These are phyloP conservation scores for Coemansia asiatica DNA, from an alignment of 192 early-diverging fungal genomes.

Conservation along the genomic window DNA sequence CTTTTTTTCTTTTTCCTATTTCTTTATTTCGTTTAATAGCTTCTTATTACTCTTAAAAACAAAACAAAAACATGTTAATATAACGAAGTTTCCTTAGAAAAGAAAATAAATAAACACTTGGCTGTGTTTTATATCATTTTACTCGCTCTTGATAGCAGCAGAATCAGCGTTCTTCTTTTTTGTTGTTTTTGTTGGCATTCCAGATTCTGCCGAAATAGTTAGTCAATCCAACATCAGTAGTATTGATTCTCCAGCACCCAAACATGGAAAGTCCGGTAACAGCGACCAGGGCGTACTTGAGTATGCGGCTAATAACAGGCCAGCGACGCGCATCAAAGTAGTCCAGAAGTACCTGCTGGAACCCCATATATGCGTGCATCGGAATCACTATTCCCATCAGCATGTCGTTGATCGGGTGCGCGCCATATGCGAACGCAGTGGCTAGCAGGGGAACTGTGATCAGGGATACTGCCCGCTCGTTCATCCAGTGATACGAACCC, in stretches of 20 bases:
- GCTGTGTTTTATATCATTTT: too few relatives aligned
- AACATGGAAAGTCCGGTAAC: slow-evolving; percentile 74
- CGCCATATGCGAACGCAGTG: slow-evolving; percentile 76
- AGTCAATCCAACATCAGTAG: slow-evolving; percentile 92
- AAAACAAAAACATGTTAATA: too few relatives aligned
- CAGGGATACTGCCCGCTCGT: slow-evolving; percentile 82
- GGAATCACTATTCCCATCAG: slow-evolving; percentile 87
- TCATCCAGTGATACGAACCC: slow-evolving; percentile 96
- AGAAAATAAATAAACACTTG: too few relatives aligned
- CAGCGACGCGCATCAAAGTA: slow-evolving; percentile 76
- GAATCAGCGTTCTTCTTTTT: too few relatives aligned
- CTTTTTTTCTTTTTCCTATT: not conserved
- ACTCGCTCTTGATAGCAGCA: not conserved
- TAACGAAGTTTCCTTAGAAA: too few relatives aligned
- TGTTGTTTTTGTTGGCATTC: slow-evolving; percentile 62
- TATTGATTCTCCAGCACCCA: slow-evolving; percentile 94
- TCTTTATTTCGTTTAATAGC: not conserved
- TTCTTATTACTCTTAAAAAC: too few relatives aligned
- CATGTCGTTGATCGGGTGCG: slow-evolving; percentile 85
- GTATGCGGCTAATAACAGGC: slow-evolving; percentile 62
- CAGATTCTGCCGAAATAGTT: slow-evolving; percentile 81
- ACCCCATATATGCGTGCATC: slow-evolving; percentile 88
- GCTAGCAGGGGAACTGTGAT: slow-evolving; percentile 74
- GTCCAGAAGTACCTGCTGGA: slow-evolving; percentile 72
- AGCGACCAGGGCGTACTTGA: slow-evolving; percentile 64